Evolutionary conservation across 768 basidiomycete genomes (phyloP).

Genomic region (Tremella mesenterica): DNA sequence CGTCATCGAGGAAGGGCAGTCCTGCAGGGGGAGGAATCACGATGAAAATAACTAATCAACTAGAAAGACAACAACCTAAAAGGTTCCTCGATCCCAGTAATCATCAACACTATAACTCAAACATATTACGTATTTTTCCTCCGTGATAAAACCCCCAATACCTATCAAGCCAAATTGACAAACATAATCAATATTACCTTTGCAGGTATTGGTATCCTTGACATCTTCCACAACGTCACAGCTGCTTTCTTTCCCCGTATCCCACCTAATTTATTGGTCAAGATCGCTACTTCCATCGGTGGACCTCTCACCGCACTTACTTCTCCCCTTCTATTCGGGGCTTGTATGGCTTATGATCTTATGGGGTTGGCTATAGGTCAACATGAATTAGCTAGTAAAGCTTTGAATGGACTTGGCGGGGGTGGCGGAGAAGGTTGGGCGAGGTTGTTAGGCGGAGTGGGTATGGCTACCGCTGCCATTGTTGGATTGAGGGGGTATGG

Average conservation of each 20-base stretch:
- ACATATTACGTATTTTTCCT: conserved; percentile 33
- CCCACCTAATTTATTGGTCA: conserved; percentile 27
- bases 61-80: conserved; percentile 37
- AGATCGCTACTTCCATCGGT: conserved; percentile 20
- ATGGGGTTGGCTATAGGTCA: conserved; percentile 36
- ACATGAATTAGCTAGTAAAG: conserved; percentile 26
- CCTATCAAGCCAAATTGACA: conserved; percentile 35
- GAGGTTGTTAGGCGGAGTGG: conserved; percentile 23
- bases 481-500: conserved; percentile 21
- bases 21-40: no score
- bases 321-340: conserved; percentile 28
- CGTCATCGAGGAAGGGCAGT: no score
- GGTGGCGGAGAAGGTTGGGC: conserved; percentile 39
- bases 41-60: no score
- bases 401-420: conserved; percentile 19
- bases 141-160: conserved; percentile 20
- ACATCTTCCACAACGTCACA: conserved; percentile 37
- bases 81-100: conserved; percentile 32
- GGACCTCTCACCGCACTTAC: conserved; percentile 28
- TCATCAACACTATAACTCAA: conserved; percentile 38
- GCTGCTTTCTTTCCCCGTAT: conserved; percentile 32
- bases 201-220: conserved; percentile 36
- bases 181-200: conserved; percentile 37
- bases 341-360: conserved; percentile 31
- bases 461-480: conserved; percentile 24